Base-by-base conservation (phyloP, 1,284 basidiomycete species). In the Thecaphora thlaspeos region DNA sequence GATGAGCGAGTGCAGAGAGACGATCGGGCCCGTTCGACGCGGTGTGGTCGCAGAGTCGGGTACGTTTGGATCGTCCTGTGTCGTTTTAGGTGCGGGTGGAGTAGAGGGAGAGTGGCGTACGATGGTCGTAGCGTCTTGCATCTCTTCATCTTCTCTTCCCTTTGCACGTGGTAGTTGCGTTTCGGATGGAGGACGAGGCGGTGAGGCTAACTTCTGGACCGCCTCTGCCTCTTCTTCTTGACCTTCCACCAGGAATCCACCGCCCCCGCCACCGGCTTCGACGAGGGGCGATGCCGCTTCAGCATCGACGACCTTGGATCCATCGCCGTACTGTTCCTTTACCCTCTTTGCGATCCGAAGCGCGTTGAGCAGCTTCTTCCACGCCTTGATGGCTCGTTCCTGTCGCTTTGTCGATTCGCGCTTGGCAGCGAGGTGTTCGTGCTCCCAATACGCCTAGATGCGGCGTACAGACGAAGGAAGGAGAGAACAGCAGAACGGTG, bases 331-430 rank as follows among this genome's bases (percentile, higher is more conserved):
- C 75, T 94, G 86, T 45, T 85, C 85, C 68, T 88, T 86, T 30
- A 97, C 81, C 34, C 91, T 84, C 71, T 88, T 83, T 10, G 90
- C 84, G 53, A 97, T 90, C 23, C 89, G 84, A 42, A 97, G 82
- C 1, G 92, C 93, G 37, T 91, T 89, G 24, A 97, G 83, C 28
- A 98, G 83, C 65, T 87, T 87, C 41, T 60, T 84, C 95, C 95
- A 98, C 40, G 88, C 84, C 79, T 92, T 93, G 65, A 95, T 80
- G 1, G 88, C 88, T 22, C 86, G 84, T 49, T 92, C 90, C 68
- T 89, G 84, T 53, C 83, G 84, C 78, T 91, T 93, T 2, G 81
- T 82, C 32, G 83, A 83, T 52, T 70, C 56, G 71, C 87, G 89
- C 77, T 90, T 84, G 60, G 88, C 86, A 2, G 87, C 88, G 28